phyloP scores from a whole-genome alignment of 1,139 yeast genomes.

The Protomyces gravidus region DNA sequence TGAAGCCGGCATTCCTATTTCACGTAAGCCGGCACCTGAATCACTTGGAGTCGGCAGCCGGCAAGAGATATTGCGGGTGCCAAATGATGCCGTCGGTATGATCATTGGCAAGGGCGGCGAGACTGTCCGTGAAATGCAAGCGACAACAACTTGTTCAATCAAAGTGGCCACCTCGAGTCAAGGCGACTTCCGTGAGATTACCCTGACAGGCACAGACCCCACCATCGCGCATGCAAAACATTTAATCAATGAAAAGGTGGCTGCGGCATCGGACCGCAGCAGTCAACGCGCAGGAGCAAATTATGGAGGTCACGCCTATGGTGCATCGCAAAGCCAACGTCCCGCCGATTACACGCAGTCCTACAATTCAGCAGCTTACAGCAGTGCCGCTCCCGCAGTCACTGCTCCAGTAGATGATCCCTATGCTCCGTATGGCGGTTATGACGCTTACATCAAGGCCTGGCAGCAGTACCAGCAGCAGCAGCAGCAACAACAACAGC shows the following conservation, averaged over 20 bases:
- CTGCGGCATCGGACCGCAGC: constrained; percentile 11
- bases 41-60: constrained; percentile 21
- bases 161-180: constrained; percentile 24
- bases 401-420: constrained; percentile 17
- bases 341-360: constrained; percentile 8
- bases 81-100: constrained; percentile 30
- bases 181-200: constrained; percentile 26
- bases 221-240: constrained; percentile 29
- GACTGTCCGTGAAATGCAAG: constrained; percentile 28
- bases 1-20: constrained; percentile 19
- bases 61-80: constrained; percentile 22
- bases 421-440: constrained; percentile 28
- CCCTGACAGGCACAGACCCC: constrained; percentile 28
- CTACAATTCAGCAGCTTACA: background rate
- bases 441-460: constrained; percentile 23
- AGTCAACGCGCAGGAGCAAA: background rate
- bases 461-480: constrained; percentile 26
- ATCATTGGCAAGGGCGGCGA: constrained; percentile 31
- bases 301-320: background rate
- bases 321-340: constrained; percentile 5
- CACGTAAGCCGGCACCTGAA: constrained; percentile 23
- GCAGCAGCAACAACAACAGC: background rate
- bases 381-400: background rate
- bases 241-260: constrained; percentile 26
- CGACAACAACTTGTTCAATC: constrained; percentile 26